phyloP scores from a whole-genome alignment of 148 eudicot genomes.

The Vaccinium macrocarpon region DNA sequence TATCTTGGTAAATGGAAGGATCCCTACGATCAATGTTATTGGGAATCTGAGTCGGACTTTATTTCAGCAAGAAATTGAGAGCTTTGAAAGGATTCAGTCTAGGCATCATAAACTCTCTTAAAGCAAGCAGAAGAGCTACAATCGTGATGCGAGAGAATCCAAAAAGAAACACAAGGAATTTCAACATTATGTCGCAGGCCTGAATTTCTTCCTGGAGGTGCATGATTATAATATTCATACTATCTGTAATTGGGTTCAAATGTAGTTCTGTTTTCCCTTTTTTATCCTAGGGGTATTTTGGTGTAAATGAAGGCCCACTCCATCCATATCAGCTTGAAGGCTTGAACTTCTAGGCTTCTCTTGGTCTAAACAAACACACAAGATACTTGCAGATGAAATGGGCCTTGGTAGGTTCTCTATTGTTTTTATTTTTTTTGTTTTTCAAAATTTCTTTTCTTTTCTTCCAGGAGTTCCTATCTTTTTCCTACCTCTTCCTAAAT shows the following conservation, averaged over 20 bases:
- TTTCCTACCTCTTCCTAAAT: neutral
- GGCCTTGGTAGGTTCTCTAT: constrained; percentile 72
- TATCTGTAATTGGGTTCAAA: neutral
- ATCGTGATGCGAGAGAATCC: constrained; percentile 46
- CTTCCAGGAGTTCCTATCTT: neutral
- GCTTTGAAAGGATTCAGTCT: constrained; percentile 51
- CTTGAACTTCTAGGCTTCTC: constrained; percentile 88
- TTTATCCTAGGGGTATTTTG: constrained; percentile 12
- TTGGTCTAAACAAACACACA: constrained; percentile 94
- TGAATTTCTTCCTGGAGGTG: constrained; percentile 83
- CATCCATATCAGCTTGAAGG: constrained; percentile 99
- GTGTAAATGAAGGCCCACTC: constrained; percentile 58
- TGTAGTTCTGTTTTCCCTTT: neutral
- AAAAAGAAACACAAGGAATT: constrained; percentile 72
- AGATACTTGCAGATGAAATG: constrained; percentile 99
- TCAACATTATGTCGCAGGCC: constrained; percentile 83
- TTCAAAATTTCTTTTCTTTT: neutral
- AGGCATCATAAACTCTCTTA: constrained; percentile 47
- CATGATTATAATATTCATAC: neutral
- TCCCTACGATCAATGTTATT: constrained; percentile 82
- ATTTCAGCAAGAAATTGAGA: constrained; percentile 76
- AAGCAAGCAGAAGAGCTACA: constrained; percentile 48
- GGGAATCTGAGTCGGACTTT: constrained; percentile 83
- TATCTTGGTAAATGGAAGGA: constrained; percentile 92
- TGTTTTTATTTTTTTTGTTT: neutral